Conservation (phyloP, 148 eudicot genomes). For the Linanthus parryae region DNA sequence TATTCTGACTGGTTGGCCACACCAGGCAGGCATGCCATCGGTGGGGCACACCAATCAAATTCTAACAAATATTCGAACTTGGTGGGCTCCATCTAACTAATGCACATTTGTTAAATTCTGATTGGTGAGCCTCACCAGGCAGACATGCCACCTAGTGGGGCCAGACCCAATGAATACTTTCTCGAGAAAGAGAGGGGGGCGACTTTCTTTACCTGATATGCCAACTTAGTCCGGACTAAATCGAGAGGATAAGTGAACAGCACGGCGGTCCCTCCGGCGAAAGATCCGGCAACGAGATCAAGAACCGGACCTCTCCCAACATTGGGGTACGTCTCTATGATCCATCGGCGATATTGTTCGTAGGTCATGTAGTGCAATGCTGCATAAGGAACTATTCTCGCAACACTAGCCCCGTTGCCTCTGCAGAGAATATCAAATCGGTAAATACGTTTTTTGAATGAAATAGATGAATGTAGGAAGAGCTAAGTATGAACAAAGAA, state of each 20-base stretch:
- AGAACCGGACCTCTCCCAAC: conserved; percentile 77
- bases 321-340: conserved; percentile 49
- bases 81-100: no score
- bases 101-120: no score
- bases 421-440: conserved; percentile 28
- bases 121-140: no score
- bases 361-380: conserved; percentile 95
- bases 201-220: conserved; percentile 64
- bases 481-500: neutral
- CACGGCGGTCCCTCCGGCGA: conserved; percentile 99
- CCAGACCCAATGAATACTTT: no score
- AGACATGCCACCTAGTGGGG: no score
- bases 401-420: conserved; percentile 99
- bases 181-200: no score
- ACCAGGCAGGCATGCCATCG: no score
- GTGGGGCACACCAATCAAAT: no score
- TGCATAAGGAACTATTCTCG: conserved; percentile 94
- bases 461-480: neutral
- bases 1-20: no score
- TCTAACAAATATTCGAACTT: no score
- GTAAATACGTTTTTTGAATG: neutral
- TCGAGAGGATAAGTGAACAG: conserved; percentile 95
- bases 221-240: conserved; percentile 89
- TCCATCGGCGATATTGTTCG: conserved; percentile 85
- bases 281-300: conserved; percentile 95